Evolutionary conservation across 768 basidiomycete genomes (phyloP).

Genomic region (Tylopilus vinaceipallidus): DNA sequence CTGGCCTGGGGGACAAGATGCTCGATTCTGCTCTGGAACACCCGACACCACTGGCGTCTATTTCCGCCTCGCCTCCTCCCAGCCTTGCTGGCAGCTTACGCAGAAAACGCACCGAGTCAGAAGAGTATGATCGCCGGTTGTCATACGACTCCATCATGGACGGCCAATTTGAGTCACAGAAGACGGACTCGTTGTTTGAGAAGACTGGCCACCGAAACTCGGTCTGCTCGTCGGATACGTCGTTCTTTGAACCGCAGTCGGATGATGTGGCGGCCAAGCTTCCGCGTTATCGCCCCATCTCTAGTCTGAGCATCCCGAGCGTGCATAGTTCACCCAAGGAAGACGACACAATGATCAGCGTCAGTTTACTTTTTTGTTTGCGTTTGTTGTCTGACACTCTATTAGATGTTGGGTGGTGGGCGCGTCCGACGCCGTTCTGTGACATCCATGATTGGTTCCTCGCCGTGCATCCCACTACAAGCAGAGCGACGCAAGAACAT

Average conservation of each 20-base stretch:
- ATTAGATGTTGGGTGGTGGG: slow-evolving; percentile 77
- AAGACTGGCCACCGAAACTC: slow-evolving; percentile 54
- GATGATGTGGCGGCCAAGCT: slow-evolving; percentile 37
- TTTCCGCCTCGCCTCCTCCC: slow-evolving; percentile 63
- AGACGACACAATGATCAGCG: slow-evolving; percentile 81
- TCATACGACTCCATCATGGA: slow-evolving; percentile 72
- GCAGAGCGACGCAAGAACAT: slow-evolving; percentile 62
- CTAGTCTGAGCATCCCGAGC: slow-evolving; percentile 53
- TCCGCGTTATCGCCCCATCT: slow-evolving; percentile 62
- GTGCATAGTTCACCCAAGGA: slow-evolving; percentile 55
- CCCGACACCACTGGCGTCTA: slow-evolving; percentile 55
- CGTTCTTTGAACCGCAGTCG: slow-evolving; percentile 52
- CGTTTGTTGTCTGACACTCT: not conserved
- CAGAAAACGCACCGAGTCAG: slow-evolving; percentile 9
- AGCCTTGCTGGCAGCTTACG: slow-evolving; percentile 29
- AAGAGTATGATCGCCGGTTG: slow-evolving; percentile 33
- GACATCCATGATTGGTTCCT: slow-evolving; percentile 62
- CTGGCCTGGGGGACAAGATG: slow-evolving; percentile 87
- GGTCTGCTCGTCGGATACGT: slow-evolving; percentile 50
- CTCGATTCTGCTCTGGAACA: slow-evolving; percentile 58
- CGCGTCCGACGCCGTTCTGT: slow-evolving; percentile 69
- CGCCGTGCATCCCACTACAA: slow-evolving; percentile 54
- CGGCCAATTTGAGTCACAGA: slow-evolving; percentile 39
- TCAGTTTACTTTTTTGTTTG: slow-evolving; percentile 33
- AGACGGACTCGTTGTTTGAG: slow-evolving; percentile 58